phyloP scores from a whole-genome alignment of 257 asterid genomes.

The Rhazya stricta region DNA sequence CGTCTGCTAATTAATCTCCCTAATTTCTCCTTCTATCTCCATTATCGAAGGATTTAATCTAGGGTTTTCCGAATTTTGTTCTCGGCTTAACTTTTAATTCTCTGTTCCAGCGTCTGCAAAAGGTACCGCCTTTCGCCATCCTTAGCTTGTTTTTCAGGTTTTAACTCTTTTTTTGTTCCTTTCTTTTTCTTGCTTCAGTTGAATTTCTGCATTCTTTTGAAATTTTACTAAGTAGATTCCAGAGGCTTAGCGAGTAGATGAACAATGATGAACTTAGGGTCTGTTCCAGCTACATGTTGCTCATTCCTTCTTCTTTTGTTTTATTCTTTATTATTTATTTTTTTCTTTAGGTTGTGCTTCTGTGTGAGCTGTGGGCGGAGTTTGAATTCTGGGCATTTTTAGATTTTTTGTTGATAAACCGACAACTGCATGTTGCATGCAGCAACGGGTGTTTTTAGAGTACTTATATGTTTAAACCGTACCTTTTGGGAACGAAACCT shows the following conservation, averaged over 20 bases:
- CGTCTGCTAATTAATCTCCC: conserved; percentile 1
- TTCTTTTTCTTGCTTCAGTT: not conserved
- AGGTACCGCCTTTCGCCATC: not conserved
- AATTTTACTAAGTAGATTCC: not conserved
- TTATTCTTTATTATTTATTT: not conserved
- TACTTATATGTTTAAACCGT: not conserved
- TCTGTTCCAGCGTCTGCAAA: not conserved
- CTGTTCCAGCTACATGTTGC: not conserved
- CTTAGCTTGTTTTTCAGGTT: not conserved
- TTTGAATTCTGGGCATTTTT: not conserved
- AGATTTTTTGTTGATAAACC: not conserved
- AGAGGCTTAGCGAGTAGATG: not conserved
- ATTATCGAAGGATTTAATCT: not conserved
- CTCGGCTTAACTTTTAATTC: not conserved
- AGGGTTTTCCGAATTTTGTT: not conserved
- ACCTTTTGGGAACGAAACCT: not conserved
- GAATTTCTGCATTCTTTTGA: not conserved
- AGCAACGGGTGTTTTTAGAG: not conserved
- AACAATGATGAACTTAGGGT: not conserved
- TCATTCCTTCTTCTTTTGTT: too few species aligned
- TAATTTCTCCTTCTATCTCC: not conserved
- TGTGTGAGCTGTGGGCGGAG: not conserved
- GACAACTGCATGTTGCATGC: conserved; percentile 15
- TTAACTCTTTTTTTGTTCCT: not conserved
- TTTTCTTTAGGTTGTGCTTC: not conserved